phyloP scores from a whole-genome alignment of 2,329 filamentous ascomycete species.

The Talaromyces pinophilus region DNA sequence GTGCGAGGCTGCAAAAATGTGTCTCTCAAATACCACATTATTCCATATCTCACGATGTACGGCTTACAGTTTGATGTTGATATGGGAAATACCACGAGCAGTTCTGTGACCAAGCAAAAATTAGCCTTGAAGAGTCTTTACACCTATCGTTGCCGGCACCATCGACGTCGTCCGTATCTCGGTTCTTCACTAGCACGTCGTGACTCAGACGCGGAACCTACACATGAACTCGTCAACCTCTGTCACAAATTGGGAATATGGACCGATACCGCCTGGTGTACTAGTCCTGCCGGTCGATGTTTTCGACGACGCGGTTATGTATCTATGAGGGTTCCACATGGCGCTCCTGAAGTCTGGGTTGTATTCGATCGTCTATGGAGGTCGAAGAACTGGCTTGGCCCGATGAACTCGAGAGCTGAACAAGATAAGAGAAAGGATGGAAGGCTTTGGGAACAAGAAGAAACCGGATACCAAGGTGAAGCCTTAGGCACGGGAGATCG shows the following conservation, averaged over 20 bases:
- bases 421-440: conserved; percentile 48
- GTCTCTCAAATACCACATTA: conserved; percentile 64
- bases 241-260: conserved; percentile 61
- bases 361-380: conserved; percentile 62
- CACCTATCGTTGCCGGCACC: conserved; percentile 63
- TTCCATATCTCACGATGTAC: conserved; percentile 57
- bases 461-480: conserved; percentile 58
- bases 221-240: conserved; percentile 60
- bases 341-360: conserved; percentile 62
- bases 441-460: conserved; percentile 58
- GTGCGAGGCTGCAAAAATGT: conserved; percentile 66
- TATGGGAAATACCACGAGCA: conserved; percentile 44
- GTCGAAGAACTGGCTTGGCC: conserved; percentile 60
- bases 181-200: conserved; percentile 56
- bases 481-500: conserved; percentile 54
- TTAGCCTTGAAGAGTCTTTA: conserved; percentile 62
- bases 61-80: conserved; percentile 47
- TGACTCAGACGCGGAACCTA: conserved; percentile 62
- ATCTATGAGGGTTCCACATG: conserved; percentile 56
- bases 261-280: conserved; percentile 64
- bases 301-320: conserved; percentile 60
- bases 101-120: conserved; percentile 35
- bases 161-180: conserved; percentile 61
- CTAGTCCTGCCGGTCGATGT: conserved; percentile 59
- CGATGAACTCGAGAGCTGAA: conserved; percentile 34